These are phyloP conservation scores for Neurospora tetrasperma DNA, from an alignment of 495 filamentous ascomycete genomes.

Conservation along the genomic window DNA sequence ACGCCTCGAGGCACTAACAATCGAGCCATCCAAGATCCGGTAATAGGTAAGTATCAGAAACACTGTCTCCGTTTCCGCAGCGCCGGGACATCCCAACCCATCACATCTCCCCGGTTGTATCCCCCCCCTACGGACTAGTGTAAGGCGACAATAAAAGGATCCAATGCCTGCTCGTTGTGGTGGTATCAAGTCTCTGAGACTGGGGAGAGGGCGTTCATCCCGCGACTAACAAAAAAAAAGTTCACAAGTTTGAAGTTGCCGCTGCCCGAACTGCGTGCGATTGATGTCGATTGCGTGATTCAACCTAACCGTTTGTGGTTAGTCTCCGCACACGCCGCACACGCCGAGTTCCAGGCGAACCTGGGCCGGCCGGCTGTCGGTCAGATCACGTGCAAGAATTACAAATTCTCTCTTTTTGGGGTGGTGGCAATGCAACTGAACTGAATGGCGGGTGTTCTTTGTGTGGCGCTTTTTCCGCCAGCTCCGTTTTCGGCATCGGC, in stretches of 20 bases:
- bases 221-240: not conserved
- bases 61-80: not conserved
- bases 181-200: not conserved
- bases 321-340: not conserved
- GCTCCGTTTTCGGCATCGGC: not conserved
- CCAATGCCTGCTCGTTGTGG: not conserved
- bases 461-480: not conserved
- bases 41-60: not conserved
- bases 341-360: not conserved
- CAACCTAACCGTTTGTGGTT: conserved; percentile 10
- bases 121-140: not conserved
- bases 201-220: not conserved
- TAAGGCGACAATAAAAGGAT: not conserved
- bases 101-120: not conserved
- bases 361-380: not conserved
- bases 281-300: conserved; percentile 22
- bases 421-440: not conserved
- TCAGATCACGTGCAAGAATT: not conserved
- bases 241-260: not conserved
- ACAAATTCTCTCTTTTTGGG: too few species aligned
- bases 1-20: not conserved
- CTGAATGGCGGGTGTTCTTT: not conserved
- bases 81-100: not conserved
- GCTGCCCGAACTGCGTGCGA: conserved; percentile 11
- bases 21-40: not conserved